Percentiles rank a stretch among this genome's conserved stretches.
These are phyloP conservation scores for Mycena rebaudengoi DNA, from an alignment of 768 basidiomycete species.

Conservation along the genomic window DNA sequence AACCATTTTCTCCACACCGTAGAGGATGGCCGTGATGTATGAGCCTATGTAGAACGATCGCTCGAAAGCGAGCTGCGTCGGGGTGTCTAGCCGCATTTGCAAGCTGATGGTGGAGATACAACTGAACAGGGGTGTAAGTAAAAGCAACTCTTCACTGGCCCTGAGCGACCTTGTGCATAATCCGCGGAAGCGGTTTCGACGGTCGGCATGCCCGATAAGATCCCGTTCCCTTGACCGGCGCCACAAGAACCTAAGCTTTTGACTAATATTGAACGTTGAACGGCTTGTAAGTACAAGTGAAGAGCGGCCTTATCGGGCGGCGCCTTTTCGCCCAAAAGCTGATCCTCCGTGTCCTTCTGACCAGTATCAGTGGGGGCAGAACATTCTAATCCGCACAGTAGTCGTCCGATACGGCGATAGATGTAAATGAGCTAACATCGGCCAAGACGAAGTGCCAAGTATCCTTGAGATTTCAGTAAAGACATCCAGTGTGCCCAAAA, in stretches of 20 bases:
- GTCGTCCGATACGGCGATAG: too few species aligned
- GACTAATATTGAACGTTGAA: too few species aligned
- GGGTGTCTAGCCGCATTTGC: slow-evolving; percentile 16
- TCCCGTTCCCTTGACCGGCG: slow-evolving; percentile 12
- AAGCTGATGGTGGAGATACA: slow-evolving; percentile 14
- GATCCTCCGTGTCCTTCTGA: slow-evolving; percentile 20
- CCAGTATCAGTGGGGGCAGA: too few species aligned
- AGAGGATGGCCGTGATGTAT: slow-evolving; percentile 36
- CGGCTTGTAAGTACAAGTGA: not conserved
- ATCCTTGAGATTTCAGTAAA: too few species aligned
- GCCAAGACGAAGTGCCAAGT: too few species aligned
- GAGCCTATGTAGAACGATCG: slow-evolving; percentile 35
- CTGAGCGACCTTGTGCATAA: not conserved
- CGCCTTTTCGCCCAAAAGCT: too few species aligned
- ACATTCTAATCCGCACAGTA: too few species aligned
- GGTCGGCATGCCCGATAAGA: slow-evolving; percentile 6
- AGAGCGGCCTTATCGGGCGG: not conserved
- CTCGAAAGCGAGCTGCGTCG: slow-evolving; percentile 23
- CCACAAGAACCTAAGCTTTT: too few species aligned
- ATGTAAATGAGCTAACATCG: too few species aligned
- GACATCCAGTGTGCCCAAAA: too few species aligned
- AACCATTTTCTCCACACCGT: slow-evolving; percentile 29
- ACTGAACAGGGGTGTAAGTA: slow-evolving; percentile 20
- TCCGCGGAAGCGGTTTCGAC: slow-evolving; percentile 17
- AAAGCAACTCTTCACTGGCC: too few species aligned